These are phyloP conservation scores for Alternaria arborescens DNA, from an alignment of 2,329 filamentous ascomycete genomes.

Conservation along the genomic window DNA sequence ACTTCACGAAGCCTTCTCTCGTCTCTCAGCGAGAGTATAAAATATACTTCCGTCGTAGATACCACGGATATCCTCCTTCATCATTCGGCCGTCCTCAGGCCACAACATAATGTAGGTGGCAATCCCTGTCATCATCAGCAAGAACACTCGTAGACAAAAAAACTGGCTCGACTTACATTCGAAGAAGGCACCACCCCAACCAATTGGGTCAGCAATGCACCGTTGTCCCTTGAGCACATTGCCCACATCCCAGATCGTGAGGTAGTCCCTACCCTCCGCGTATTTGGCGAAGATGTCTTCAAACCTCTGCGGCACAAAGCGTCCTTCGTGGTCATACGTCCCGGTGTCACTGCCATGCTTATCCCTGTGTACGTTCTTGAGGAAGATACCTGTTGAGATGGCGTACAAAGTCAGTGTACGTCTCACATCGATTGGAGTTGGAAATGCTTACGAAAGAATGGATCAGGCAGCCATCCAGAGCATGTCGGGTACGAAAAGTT, in stretches of 20 bases:
- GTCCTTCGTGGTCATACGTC: constrained; percentile 57
- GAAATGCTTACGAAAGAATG: constrained; percentile 46
- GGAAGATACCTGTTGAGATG: constrained; percentile 34
- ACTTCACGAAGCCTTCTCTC: constrained; percentile 2
- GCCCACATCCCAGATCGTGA: constrained; percentile 52
- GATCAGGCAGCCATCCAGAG: constrained; percentile 55
- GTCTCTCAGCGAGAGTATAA: constrained; percentile 42
- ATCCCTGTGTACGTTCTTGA: constrained; percentile 53
- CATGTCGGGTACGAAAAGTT: constrained; percentile 61
- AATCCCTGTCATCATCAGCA: constrained; percentile 45
- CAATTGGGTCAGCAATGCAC: constrained; percentile 54
- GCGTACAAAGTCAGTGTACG: neutral
- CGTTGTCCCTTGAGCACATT: constrained; percentile 54
- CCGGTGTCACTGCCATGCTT: constrained; percentile 56
- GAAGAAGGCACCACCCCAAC: constrained; percentile 56
- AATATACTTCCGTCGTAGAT: constrained; percentile 64
- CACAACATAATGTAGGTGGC: constrained; percentile 63
- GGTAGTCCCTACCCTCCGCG: constrained; percentile 48
- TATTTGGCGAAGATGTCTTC: constrained; percentile 61
- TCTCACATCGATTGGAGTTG: neutral
- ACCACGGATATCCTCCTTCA: constrained; percentile 64
- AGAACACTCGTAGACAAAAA: neutral
- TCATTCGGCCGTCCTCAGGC: constrained; percentile 64
- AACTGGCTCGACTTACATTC: constrained; percentile 48
- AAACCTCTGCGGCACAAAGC: constrained; percentile 57